A percentile compares a stretch with the other conserved stretches of the same genome.
These are phyloP conservation scores for Fusarium nanum DNA, from an alignment of 2,329 filamentous ascomycete genomes.

Conservation along the genomic window DNA sequence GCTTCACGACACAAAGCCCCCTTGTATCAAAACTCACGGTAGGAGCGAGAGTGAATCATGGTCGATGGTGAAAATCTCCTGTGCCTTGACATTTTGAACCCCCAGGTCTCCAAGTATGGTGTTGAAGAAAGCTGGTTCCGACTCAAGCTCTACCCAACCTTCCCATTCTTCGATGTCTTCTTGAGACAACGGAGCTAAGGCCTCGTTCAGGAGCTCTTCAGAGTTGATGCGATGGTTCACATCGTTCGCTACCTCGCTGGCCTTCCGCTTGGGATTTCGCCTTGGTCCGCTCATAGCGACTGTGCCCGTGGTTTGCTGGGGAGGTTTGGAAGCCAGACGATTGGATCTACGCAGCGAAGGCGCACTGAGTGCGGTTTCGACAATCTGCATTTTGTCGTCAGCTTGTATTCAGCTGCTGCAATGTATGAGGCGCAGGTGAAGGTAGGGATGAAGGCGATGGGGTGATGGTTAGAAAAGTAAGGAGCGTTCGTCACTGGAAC, in stretches of 20 bases:
- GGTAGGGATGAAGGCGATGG: not conserved
- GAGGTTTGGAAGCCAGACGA: conserved; percentile 29
- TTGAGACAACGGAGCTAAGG: conserved; percentile 60
- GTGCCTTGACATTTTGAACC: conserved; percentile 76
- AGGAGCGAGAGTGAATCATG: conserved; percentile 71
- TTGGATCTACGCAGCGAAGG: conserved; percentile 36
- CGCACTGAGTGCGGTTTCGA: not conserved
- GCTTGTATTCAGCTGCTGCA: conserved; percentile 13
- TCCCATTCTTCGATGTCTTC: conserved; percentile 71
- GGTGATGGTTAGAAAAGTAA: not conserved
- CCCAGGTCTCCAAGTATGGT: conserved; percentile 84
- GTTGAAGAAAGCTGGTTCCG: conserved; percentile 90
- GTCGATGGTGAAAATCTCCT: conserved; percentile 82
- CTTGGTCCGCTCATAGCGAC: conserved; percentile 41
- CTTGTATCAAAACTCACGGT: conserved; percentile 59
- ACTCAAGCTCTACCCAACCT: conserved; percentile 87
- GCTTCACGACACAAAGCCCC: not conserved
- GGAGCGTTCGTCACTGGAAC: not conserved
- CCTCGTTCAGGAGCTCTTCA: conserved; percentile 58
- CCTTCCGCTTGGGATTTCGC: conserved; percentile 60
- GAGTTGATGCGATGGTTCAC: conserved; percentile 47
- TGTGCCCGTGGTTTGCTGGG: not conserved
- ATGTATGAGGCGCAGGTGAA: not conserved
- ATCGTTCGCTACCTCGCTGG: conserved; percentile 49
- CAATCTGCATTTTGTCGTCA: conserved; percentile 23